phyloP scores from a whole-genome alignment of 176 grass and related monocot genomes.

The Ananas comosus region DNA sequence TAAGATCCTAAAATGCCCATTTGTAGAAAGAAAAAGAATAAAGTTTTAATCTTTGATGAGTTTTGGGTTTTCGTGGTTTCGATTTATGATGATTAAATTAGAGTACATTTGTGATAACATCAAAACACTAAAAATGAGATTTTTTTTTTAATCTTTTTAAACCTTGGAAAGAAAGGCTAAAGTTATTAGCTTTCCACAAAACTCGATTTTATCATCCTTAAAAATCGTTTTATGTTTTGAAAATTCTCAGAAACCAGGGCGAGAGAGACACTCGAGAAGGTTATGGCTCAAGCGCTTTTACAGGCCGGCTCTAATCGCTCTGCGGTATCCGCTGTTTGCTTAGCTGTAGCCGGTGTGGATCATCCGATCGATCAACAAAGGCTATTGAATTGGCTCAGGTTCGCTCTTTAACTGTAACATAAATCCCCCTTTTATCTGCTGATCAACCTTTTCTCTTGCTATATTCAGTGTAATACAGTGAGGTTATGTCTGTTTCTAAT shows the following conservation, averaged over 20 bases:
- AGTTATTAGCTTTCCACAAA: not conserved
- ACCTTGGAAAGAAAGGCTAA: too few relatives aligned
- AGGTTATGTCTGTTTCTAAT: not conserved
- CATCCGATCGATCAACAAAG: constrained; percentile 60
- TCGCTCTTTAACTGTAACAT: not conserved
- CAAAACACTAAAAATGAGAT: too few relatives aligned
- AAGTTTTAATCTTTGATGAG: not conserved
- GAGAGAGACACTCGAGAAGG: constrained; percentile 47
- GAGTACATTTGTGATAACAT: too few relatives aligned
- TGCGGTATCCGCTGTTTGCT: constrained; percentile 49
- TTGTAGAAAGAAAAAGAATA: not conserved
- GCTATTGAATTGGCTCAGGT: constrained; percentile 64
- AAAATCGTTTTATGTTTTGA: not conserved
- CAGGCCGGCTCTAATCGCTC: constrained; percentile 35
- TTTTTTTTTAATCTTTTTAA: too few relatives aligned
- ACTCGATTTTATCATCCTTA: not conserved
- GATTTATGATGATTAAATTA: too few relatives aligned
- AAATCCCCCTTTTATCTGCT: not conserved
- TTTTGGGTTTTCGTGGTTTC: not conserved
- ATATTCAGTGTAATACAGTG: not conserved
- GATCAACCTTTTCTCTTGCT: not conserved
- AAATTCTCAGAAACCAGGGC: constrained; percentile 48
- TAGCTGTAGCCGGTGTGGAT: constrained; percentile 59
- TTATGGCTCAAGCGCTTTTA: constrained; percentile 56
- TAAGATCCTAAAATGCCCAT: not conserved